Conservation (phyloP, 2,329 filamentous ascomycete genomes). For the Fonsecaea pugnacius region DNA sequence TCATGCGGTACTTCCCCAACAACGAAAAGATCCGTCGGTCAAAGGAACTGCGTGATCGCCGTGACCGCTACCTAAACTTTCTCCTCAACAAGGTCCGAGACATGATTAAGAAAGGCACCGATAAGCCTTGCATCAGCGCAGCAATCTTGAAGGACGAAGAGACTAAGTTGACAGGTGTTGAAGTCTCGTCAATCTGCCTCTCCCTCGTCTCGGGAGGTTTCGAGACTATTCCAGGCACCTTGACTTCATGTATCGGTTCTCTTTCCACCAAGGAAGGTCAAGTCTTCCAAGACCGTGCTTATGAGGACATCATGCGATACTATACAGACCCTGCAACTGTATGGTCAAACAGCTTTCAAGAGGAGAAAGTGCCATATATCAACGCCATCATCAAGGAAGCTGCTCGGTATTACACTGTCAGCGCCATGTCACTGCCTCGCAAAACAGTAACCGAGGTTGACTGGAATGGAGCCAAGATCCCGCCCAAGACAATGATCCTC, state of each 20-base stretch:
- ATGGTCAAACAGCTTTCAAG: constrained; percentile 68
- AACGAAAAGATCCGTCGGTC: constrained; percentile 59
- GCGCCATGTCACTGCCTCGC: constrained; percentile 72
- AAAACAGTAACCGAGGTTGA: constrained; percentile 69
- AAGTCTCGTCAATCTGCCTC: constrained; percentile 74
- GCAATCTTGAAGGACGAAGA: constrained; percentile 69
- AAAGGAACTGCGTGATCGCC: constrained; percentile 63
- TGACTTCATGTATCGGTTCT: constrained; percentile 74
- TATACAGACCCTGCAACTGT: constrained; percentile 68
- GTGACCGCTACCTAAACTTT: constrained; percentile 66
- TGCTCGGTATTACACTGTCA: constrained; percentile 73
- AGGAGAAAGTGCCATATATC: constrained; percentile 73
- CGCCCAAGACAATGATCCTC: constrained; percentile 73
- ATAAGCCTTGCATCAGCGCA: constrained; percentile 67
- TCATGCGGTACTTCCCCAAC: constrained; percentile 64
- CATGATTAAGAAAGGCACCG: constrained; percentile 61
- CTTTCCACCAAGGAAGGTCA: constrained; percentile 67
- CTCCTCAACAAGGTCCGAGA: constrained; percentile 61
- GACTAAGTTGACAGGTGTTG: constrained; percentile 67
- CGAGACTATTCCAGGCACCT: constrained; percentile 74
- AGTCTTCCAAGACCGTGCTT: constrained; percentile 67
- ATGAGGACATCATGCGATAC: constrained; percentile 67
- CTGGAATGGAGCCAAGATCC: constrained; percentile 68
- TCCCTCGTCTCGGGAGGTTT: constrained; percentile 77
- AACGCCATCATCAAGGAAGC: constrained; percentile 76